Evolutionary conservation across 352 stramenopile species (phyloP).

Genomic region (Hyaloperonospora arabidopsidis): DNA sequence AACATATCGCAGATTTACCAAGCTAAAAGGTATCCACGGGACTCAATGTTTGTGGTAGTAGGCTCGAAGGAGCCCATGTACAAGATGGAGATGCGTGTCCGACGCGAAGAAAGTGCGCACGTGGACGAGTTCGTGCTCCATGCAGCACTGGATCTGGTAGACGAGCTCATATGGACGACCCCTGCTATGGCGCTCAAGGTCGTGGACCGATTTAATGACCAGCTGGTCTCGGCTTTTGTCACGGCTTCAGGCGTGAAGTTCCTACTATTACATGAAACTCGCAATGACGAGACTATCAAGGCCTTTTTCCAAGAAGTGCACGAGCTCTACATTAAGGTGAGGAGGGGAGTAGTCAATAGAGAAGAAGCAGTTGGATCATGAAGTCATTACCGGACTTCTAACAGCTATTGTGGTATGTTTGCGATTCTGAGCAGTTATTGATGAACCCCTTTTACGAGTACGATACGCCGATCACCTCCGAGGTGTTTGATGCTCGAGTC

Average conservation of each 20-base stretch:
- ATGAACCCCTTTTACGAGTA: constrained; percentile 96
- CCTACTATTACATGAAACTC: constrained; percentile 91
- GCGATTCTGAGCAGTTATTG: constrained; percentile 49
- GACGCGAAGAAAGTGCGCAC: constrained; percentile 81
- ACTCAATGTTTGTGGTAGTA: constrained; percentile 82
- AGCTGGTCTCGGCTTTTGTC: constrained; percentile 94
- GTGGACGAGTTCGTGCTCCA: constrained; percentile 98
- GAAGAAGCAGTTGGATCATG: neutral
- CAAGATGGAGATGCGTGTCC: constrained; percentile 79
- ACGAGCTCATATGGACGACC: constrained; percentile 92
- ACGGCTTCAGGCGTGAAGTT: constrained; percentile 94
- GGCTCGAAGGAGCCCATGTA: constrained; percentile 82
- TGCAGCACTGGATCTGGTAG: constrained; percentile 94
- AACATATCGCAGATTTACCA: no score
- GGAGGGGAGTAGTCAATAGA: neutral
- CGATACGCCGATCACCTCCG: constrained; percentile 90
- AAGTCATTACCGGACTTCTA: neutral
- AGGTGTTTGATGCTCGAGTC: constrained; percentile 89
- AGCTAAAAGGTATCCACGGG: no score
- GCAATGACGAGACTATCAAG: constrained; percentile 92
- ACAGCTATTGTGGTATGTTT: neutral
- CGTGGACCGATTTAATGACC: constrained; percentile 94
- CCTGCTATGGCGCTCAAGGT: constrained; percentile 89
- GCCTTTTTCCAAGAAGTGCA: constrained; percentile 96
- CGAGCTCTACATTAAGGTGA: constrained; percentile 95